Evolutionary conservation across 192 early-diverging fungal species (phyloP), one percentile per base, ranked within the genome.

Genomic region (Rhizophagus clarus): DNA sequence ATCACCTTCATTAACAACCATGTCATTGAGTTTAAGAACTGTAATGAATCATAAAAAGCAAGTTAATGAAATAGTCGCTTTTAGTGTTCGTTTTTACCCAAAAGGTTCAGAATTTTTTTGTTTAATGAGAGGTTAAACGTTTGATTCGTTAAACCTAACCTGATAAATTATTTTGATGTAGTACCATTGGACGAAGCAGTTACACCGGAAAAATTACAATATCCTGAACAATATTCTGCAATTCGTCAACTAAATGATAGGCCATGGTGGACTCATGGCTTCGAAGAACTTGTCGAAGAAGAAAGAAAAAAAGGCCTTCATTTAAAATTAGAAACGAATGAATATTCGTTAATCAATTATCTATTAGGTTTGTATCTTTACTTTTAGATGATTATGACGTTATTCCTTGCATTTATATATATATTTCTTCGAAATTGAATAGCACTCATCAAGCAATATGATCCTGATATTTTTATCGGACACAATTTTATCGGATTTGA

Each of bases 401-500:
- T 62, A 14, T 69, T 26, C 15, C 20, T n/a, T 20, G 24, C 3
- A 40, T 69, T 40, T 31, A 22, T 74, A 4, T 80, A 37, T 67
- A 60, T 56, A 24, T 74, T 47, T 14, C 49, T 49, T 28, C 71
- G 37, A 62, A 61, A 17, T 29, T 47, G 31, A 69, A 40, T 81
- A 84, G 95, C 94, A 14, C 87, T 89, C 11, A 88, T 99, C 56
- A 90, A 95, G 60, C 82, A 83, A 26, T 42, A 83, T 14, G 98
- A 99, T 77, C 97, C 98, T 0, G 98, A 99, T 85, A 87, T 99
- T 0, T 84, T 99, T 74, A 93, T 97, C 11, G 96, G 97, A 22
- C 98, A 99, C 88, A 98, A 98, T 78, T 96, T 99, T 87, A 89
- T 95, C 76, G 97, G 97, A 15, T 97, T 98, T 81, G 95, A 96